Base-by-base conservation (phyloP, 2,329 filamentous ascomycete species). In the Stachybotrys elegans region DNA sequence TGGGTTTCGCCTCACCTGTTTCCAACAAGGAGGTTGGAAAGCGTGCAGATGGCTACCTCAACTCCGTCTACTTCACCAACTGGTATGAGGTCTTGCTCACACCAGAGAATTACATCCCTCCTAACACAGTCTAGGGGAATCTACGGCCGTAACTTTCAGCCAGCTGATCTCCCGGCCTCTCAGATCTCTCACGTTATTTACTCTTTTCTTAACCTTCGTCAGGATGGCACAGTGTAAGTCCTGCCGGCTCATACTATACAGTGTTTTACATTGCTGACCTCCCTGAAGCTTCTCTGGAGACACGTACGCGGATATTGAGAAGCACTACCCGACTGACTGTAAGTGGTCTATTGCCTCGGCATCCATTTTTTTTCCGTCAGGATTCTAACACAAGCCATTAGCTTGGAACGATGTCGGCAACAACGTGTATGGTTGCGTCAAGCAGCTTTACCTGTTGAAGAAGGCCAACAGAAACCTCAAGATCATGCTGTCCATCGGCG, bases 361-460 rank as follows among this genome's bases (percentile, higher is more conserved):
- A 20, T 19, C 17, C 19, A 13, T 21, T 19, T 14, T n/a, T 22
- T 25, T 13, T 43, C 16, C 7, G 21, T 23, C 27, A 8, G 48
- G 19, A 8, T 14, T 23, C 21, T 22, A 36, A 36, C 34, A 25
- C 42, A 45, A 8, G 44, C 43, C 29, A 32, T 43, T 23, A 71
- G 70, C 65, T 4, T 84, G 78, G 79, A 79, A 81, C 46, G 81
- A 85, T 39, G 54, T 63, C 1, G 75, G 84, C 6, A 84, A 72
- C 48, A 93, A 94, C 58, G 79, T 85, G 38, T 93, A 92, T 53
- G 90, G 90, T 31, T 86, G 83, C 58, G 63, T 88, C 43, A 93
- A 93, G 67, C 87, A 94, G 57, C 71, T 95, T 1, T 88, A 79
- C 59, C 67, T 87, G 7, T 71, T 89, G 35, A 95, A 95, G 68